Base-by-base conservation (phyloP, 768 basidiomycete genomes). In the Serendipita sp. region DNA sequence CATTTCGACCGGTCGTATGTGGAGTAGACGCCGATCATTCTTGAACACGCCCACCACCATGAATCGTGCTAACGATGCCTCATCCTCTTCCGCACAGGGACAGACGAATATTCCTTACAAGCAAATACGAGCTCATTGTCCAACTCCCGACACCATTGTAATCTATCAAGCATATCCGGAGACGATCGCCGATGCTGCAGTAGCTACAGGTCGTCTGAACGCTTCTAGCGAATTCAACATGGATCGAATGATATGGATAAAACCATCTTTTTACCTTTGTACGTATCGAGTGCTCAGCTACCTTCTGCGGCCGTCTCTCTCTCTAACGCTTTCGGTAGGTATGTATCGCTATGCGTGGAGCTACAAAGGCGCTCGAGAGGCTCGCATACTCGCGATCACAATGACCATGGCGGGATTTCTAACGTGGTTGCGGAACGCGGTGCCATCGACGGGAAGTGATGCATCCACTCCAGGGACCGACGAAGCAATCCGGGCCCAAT, bases 271-370 rank as follows among this genome's bases (percentile, higher is more conserved):
- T 38, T 60, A 34, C 18, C 35, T 10, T 10, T 60, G 56, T 60
- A 10, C 4, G 16, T 60, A 24, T 24, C 24, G 24, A 24, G 24
- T 24, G 24, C 0, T 24, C 24, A 24, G 24, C 1, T 24, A 24
- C 24, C 24, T 24, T 24, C 24, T 24, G 24, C 24, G 24, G 24
- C 24, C 24, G 24, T 13, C 13, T 41, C 13, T 41, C 13, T 41
- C 13, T 41, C 41, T 7, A 7, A 41, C 13, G 5, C 41, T 37
- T 24, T 24, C 0, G 24, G 24, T 24, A 60, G 56, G 56, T 0
- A 60, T 60, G 56, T 60, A 60, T 60, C 56, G 56, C 13, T 24
- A 10, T 34, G 56, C 16, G 3, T 60, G 56, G 56, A 60, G 56
- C 35, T 60, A 28, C 37, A 60, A 60, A n/a, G 56, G 32, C 37